Base-by-base conservation (phyloP, 148 eudicot genomes). In the Salicornia ramosissima region DNA sequence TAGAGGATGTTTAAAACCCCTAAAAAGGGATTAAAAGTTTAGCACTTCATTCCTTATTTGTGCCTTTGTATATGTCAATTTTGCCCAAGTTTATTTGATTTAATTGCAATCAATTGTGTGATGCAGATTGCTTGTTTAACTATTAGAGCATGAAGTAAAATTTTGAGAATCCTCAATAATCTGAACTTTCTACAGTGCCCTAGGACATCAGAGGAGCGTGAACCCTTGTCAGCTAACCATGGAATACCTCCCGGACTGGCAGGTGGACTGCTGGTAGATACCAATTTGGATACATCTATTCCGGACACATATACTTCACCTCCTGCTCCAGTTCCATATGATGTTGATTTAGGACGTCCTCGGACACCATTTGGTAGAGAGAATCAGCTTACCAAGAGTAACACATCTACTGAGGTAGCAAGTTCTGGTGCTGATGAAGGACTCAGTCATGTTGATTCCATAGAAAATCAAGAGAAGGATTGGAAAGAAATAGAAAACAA, bases 281-380 rank as follows among this genome's bases (percentile, higher is more conserved):
- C 94, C 33, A 90, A 93, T 81, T 78, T 93, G 30, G 94, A 90
- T 49, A 90, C 92, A 28, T 81, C 98, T 59, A 72, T 64, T 65
- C 88, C 86, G 4, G 96, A 90, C 74, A 88, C 91, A 59, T 93
- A 81, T 46, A 83, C 81, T 36, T 77, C 91, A 24, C 98, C 96
- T 50, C 92, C 98, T 53, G 77, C 84, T 14, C 98, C 98, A 50
- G 59, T 86, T 68, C 96, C 96, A 4, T 90, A 78, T 64, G 85
- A 85, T 54, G 69, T 72, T 47, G 75, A 85, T 81, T 43, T 57
- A 54, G 83, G 86, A 64, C 78, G 47, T 69, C 84, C 87, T 54
- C 86, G 53, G 72, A 75, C 88, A 42, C 75, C 80, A 9, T 45
- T 78, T n/a, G 69, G 53, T 72, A 73, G 33, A 73, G 85, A 76